Percentiles rank a stretch among this genome's conserved stretches.
Evolutionary conservation across 1,284 basidiomycete genomes (phyloP).

Genomic region (Volvariella surrecta): DNA sequence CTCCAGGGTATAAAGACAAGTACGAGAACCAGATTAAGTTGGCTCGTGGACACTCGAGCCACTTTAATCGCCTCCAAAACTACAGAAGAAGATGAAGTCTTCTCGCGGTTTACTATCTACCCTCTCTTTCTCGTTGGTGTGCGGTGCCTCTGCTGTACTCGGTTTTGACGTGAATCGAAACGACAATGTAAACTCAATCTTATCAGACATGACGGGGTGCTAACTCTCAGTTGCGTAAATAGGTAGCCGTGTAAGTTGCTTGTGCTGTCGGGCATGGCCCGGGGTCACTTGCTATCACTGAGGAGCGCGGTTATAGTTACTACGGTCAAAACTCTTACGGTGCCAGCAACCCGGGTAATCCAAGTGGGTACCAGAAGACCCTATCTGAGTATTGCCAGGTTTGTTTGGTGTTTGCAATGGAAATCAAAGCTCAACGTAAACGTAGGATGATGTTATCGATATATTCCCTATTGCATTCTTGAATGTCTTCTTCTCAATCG

Average conservation of each 20-base stretch:
- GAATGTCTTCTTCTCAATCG: constrained; percentile 44
- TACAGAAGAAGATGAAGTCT: no score
- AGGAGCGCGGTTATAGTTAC: constrained; percentile 12
- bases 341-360: constrained; percentile 35
- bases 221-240: neutral
- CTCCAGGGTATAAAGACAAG: no score
- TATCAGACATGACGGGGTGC: neutral
- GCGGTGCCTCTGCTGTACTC: neutral
- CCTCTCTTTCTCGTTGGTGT: no score
- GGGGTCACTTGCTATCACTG: neutral
- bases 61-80: no score
- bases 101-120: no score
- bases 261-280: neutral
- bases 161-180: neutral
- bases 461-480: constrained; percentile 54
- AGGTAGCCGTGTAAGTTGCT: constrained; percentile 7
- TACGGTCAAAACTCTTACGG: constrained; percentile 48
- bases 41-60: no score
- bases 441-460: constrained; percentile 39
- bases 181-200: neutral
- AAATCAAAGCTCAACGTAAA: neutral
- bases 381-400: constrained; percentile 45
- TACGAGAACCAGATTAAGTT: no score
- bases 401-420: neutral
- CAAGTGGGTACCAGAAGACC: constrained; percentile 37